These are phyloP conservation scores for Starmerella bombi DNA, from an alignment of 805 yeast genomes.

Conservation along the genomic window DNA sequence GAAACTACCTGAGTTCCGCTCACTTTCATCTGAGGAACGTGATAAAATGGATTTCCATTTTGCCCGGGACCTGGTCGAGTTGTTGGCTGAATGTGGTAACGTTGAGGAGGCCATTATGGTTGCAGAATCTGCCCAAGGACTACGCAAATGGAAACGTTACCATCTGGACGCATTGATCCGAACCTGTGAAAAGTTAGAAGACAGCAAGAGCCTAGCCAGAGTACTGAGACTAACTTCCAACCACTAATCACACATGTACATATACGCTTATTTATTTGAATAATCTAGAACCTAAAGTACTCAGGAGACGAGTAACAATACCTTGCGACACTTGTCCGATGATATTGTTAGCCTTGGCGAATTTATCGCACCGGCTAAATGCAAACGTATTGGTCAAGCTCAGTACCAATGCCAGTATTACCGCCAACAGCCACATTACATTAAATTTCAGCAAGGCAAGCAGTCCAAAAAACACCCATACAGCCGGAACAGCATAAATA, in stretches of 20 bases:
- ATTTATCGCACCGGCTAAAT: constrained; percentile 82
- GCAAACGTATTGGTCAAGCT: constrained; percentile 79
- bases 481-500: constrained; percentile 57
- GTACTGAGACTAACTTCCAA: constrained; percentile 4
- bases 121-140: constrained; percentile 50
- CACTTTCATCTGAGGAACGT: constrained; percentile 29
- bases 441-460: constrained; percentile 69
- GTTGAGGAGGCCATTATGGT: constrained; percentile 59
- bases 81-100: constrained; percentile 42
- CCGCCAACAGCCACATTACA: constrained; percentile 39
- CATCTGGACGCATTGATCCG: constrained; percentile 34
- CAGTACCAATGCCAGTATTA: constrained; percentile 50
- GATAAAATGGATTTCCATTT: constrained; percentile 47
- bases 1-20: constrained; percentile 39
- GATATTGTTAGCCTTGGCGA: constrained; percentile 65
- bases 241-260: neutral
- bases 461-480: constrained; percentile 64
- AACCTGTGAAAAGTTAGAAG: constrained; percentile 35
- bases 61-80: constrained; percentile 56
- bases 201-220: constrained; percentile 20
- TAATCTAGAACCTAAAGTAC: constrained; percentile 11
- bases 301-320: constrained; percentile 14
- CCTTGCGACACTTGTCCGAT: constrained; percentile 29
- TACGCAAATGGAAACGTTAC: constrained; percentile 54
- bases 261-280: constrained; percentile 6